Base-by-base conservation (phyloP, 768 basidiomycete species). In the Lentinula detonsa region DNA sequence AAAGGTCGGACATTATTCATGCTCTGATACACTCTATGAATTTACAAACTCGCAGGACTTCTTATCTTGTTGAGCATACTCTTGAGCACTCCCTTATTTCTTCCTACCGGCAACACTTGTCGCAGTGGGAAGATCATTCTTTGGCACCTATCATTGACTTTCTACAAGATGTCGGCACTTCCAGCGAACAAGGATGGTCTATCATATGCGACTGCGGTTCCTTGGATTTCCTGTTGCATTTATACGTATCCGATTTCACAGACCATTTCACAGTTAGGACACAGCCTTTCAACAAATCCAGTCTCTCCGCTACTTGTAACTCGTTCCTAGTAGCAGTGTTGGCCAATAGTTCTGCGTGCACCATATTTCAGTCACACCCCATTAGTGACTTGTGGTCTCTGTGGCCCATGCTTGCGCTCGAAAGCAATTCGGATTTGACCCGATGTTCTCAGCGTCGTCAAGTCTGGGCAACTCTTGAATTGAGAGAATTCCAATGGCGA, bases 231-330 rank as follows among this genome's bases (percentile, higher is more conserved):
- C 31, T 59, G 18, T 13, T 59, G 4, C 45, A 50, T 35, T 15
- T 59, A 37, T 59, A 59, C 34, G n/a, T 59, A 9, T 33, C 45
- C 46, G 57, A 59, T 40, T 59, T 59, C 33, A 28, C 13, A 34
- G 57, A 59, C 43, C 40, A 7, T 11, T 9, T 35, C 7, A 15
- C n/a, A 16, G 1, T 1, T 7, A 39, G 18, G 21, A 42, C 35
- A 56, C 5, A 13, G 13, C 23, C 40, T 13, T 43, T n/a, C 6
- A 28, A 16, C 13, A 56, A 43, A 56, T 43, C 39, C 8, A 42
- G 18, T n/a, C n/a, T 56, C 21, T 18, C 55, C 21, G 37, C 40
- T 28, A 16, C 55, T 16, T 56, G 55, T 16, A 43, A 28, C 16
- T 43, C 37, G 7, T 28, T 56, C 10, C 31, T 56, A 15, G 13